Conservation (phyloP, 2,329 filamentous ascomycete genomes). For the Lithohypha guttulata region DNA sequence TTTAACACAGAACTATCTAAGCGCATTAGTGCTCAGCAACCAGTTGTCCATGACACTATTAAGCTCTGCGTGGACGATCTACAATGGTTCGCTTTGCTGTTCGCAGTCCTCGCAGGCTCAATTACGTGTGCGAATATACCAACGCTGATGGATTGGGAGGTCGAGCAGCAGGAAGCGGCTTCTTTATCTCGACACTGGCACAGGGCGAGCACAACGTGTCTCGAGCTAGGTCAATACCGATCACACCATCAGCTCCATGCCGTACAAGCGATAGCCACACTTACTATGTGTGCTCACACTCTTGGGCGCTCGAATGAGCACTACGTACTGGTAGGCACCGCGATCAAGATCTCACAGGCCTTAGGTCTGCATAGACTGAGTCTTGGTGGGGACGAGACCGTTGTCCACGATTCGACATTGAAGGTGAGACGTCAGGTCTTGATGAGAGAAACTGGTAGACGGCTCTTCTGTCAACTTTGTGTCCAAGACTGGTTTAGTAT, state of each 20-base stretch:
- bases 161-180: slow-evolving; percentile 31
- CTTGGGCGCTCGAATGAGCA: slow-evolving; percentile 40
- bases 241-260: slow-evolving; percentile 33
- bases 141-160: slow-evolving; percentile 32
- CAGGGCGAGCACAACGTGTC: slow-evolving; percentile 34
- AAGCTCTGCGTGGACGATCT: no score
- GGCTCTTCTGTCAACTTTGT: slow-evolving; percentile 30
- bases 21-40: no score
- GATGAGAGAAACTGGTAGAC: slow-evolving; percentile 27
- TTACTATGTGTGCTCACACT: slow-evolving; percentile 40
- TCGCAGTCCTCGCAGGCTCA: slow-evolving; percentile 15
- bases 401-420: background rate
- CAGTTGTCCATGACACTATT: no score
- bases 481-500: slow-evolving; percentile 36
- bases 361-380: slow-evolving; percentile 39
- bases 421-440: slow-evolving; percentile 11
- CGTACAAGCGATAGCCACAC: slow-evolving; percentile 37
- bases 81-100: slow-evolving; percentile 14
- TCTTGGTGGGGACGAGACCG: background rate
- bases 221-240: slow-evolving; percentile 37
- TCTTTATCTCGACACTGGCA: slow-evolving; percentile 36
- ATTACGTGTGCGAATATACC: slow-evolving; percentile 11
- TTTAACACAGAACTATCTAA: background rate
- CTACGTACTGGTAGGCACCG: slow-evolving; percentile 35
- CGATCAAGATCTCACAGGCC: slow-evolving; percentile 37